A percentile compares a stretch with the other conserved stretches of the same genome.
phyloP scores from a whole-genome alignment of 106 monocot genomes.

The Allium fistulosum region DNA sequence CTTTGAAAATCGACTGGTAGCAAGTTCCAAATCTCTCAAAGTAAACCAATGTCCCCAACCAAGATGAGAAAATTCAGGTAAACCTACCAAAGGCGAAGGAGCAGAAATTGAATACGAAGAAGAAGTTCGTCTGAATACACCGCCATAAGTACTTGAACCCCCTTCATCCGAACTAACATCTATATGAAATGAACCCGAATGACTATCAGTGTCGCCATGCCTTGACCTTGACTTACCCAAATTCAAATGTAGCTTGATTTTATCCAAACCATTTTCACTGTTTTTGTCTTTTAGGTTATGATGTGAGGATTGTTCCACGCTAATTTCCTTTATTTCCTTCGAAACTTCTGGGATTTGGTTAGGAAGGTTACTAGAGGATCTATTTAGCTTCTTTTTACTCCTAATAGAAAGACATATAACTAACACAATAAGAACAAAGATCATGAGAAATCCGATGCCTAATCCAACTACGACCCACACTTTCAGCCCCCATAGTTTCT shows the following conservation, averaged over 20 bases:
- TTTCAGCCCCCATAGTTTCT: constrained; percentile 48
- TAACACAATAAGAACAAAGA: constrained; percentile 16
- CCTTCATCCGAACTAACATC: constrained; percentile 27
- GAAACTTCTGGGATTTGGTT: constrained; percentile 38
- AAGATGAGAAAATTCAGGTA: constrained; percentile 46
- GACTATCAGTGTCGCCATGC: constrained; percentile 20
- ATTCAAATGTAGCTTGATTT: constrained; percentile 15
- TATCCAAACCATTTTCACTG: constrained; percentile 28
- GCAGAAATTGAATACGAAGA: constrained; percentile 11
- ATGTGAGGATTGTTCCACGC: constrained; percentile 15
- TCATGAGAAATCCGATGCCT: constrained; percentile 26
- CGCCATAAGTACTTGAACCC: constrained; percentile 16
- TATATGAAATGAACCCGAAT: constrained; percentile 40
- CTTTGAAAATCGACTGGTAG: constrained; percentile 41
- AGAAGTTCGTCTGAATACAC: constrained; percentile 7
- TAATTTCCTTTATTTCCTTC: constrained; percentile 48
- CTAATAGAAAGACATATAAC: constrained; percentile 24
- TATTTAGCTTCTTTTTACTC: constrained; percentile 14
- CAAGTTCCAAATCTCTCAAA: constrained; percentile 44
- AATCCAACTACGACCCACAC: constrained; percentile 51
- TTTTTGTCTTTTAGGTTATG: constrained; percentile 26
- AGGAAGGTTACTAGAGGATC: constrained; percentile 15
- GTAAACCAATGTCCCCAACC: constrained; percentile 61
- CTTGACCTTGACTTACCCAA: constrained; percentile 24
- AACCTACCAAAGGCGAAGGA: constrained; percentile 30